Evolutionary conservation across 2,329 filamentous ascomycete species (phyloP).

Genomic region (Monosporascus ibericus): DNA sequence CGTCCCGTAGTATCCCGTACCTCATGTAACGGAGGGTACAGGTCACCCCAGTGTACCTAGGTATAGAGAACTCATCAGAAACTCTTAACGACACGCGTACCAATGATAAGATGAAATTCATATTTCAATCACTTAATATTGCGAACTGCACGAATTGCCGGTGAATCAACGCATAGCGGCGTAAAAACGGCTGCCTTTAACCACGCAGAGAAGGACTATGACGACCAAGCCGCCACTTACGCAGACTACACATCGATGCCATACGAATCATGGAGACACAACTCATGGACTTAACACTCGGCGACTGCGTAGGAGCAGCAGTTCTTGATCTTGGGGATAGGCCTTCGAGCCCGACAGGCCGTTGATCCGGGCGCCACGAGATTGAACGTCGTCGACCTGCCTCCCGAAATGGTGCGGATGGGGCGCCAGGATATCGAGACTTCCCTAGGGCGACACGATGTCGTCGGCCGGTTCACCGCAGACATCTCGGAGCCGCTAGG

Average conservation of each 20-base stretch:
- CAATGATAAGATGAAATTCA: too few species aligned
- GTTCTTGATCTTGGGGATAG: conserved; percentile 25
- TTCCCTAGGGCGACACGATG: conserved; percentile 14
- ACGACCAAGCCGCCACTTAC: conserved; percentile 5
- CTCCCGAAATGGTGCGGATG: conserved; percentile 18
- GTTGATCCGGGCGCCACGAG: conserved; percentile 16
- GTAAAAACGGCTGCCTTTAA: not conserved
- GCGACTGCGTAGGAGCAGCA: conserved; percentile 14
- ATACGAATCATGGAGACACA: conserved; percentile 20
- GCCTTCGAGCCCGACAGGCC: conserved; percentile 20
- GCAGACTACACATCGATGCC: conserved; percentile 1
- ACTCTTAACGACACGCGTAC: too few species aligned
- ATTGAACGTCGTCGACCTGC: conserved; percentile 25
- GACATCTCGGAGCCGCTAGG: conserved; percentile 18
- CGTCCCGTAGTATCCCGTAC: too few species aligned
- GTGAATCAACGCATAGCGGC: too few species aligned
- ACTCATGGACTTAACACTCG: conserved; percentile 21
- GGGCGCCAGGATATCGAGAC: conserved; percentile 12
- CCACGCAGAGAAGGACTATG: conserved; percentile 6
- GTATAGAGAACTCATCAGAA: too few species aligned
- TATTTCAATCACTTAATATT: too few species aligned
- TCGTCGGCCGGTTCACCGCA: conserved; percentile 18
- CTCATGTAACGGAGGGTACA: too few species aligned
- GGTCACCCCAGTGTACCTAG: too few species aligned
- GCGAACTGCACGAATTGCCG: too few species aligned